phyloP scores from a whole-genome alignment of 306 rosid species.

The Citrullus mucosospermus region DNA sequence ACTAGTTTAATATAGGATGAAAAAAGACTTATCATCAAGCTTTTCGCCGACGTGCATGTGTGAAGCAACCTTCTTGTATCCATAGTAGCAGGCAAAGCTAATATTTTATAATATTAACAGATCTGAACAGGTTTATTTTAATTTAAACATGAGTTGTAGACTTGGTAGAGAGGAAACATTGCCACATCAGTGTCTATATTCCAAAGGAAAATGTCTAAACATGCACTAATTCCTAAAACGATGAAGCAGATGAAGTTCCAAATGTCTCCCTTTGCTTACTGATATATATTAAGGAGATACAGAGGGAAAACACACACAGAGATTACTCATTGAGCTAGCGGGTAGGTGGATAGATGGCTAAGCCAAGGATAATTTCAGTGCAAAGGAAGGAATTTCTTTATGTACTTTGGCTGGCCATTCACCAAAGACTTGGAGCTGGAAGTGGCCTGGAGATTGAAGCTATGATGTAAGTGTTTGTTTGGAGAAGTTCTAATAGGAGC shows the following conservation, averaged over 20 bases:
- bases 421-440: conserved; percentile 19
- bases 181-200: neutral
- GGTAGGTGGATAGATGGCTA: conserved; percentile 26
- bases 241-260: neutral
- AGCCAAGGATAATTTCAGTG: conserved; percentile 5
- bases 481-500: conserved; percentile 28
- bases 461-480: conserved; percentile 19
- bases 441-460: conserved; percentile 20
- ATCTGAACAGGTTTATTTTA: neutral
- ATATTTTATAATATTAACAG: neutral
- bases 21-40: neutral
- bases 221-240: neutral
- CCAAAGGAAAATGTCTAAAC: neutral
- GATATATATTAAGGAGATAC: neutral
- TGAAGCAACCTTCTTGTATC: neutral
- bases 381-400: conserved; percentile 27
- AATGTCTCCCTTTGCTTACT: neutral
- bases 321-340: conserved; percentile 27
- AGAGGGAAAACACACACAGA: neutral
- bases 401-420: conserved; percentile 24
- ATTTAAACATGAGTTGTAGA: neutral
- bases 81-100: neutral
- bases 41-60: neutral
- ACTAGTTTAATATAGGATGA: neutral
- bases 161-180: neutral